A percentile compares a stretch with the other conserved stretches of the same genome.
phyloP scores from a whole-genome alignment of 2,329 filamentous ascomycete genomes.

The Fusarium lyarnte region DNA sequence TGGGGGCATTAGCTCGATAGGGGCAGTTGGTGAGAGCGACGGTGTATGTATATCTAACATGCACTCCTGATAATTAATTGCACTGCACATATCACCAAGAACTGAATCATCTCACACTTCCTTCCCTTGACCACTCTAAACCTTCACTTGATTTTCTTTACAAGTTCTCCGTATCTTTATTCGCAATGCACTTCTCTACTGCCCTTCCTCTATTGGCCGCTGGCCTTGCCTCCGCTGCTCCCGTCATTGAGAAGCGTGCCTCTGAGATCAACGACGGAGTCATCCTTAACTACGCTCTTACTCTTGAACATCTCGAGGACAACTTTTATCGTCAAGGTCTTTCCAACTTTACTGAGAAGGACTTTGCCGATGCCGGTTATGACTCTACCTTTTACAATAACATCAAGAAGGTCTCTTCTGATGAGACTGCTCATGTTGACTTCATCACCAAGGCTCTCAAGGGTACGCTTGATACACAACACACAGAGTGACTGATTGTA shows the following conservation, averaged over 20 bases:
- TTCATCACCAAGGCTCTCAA: slow-evolving; percentile 33
- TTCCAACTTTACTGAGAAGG: slow-evolving; percentile 61
- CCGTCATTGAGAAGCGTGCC: slow-evolving; percentile 25
- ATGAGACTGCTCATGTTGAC: slow-evolving; percentile 53
- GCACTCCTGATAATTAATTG: too few relatives aligned
- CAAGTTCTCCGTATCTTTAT: too few relatives aligned
- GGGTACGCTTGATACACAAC: background rate
- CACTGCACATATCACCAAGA: too few relatives aligned
- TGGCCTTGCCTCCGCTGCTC: slow-evolving; percentile 26
- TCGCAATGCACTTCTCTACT: slow-evolving; percentile 10
- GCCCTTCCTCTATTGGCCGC: slow-evolving; percentile 18
- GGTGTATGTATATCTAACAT: too few relatives aligned
- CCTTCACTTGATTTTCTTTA: too few relatives aligned
- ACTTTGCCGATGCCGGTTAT: slow-evolving; percentile 64
- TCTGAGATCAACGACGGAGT: slow-evolving; percentile 32
- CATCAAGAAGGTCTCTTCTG: slow-evolving; percentile 63
- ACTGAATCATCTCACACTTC: too few relatives aligned
- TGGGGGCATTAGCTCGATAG: background rate
- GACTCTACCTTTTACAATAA: slow-evolving; percentile 64
- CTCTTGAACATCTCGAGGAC: slow-evolving; percentile 67
- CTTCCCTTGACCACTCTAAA: too few relatives aligned
- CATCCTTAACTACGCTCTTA: slow-evolving; percentile 59
- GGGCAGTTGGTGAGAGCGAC: too few relatives aligned
- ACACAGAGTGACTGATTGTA: fast-evolving
- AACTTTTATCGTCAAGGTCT: slow-evolving; percentile 71